Conservation (phyloP, 2,329 filamentous ascomycete genomes). For the Fusarium dlaminii region DNA sequence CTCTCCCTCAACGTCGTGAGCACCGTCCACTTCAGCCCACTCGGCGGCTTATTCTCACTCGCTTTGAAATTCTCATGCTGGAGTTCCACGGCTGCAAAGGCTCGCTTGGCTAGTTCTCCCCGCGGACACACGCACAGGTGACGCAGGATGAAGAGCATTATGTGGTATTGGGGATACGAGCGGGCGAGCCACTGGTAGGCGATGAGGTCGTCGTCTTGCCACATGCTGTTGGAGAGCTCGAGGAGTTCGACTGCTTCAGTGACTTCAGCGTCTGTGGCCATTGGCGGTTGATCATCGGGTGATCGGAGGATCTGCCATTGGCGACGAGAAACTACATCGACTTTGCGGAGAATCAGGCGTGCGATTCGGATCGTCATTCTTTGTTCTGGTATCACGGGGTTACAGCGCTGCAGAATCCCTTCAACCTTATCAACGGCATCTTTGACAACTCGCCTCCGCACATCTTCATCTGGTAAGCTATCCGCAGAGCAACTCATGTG, state of each 20-base stretch:
- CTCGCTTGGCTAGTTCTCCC: conserved; percentile 43
- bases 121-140: conserved; percentile 52
- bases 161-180: conserved; percentile 55
- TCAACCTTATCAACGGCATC: background rate
- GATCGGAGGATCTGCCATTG: conserved; percentile 44
- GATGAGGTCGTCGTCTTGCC: conserved; percentile 50
- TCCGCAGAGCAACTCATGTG: conserved; percentile 31
- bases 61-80: conserved; percentile 16
- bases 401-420: conserved; percentile 50
- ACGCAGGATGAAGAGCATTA: conserved; percentile 56
- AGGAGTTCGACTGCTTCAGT: conserved; percentile 47
- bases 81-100: conserved; percentile 43
- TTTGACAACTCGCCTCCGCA: conserved; percentile 52
- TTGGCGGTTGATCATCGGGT: conserved; percentile 25
- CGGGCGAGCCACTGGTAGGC: conserved; percentile 51
- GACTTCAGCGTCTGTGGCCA: conserved; percentile 47
- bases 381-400: conserved; percentile 61
- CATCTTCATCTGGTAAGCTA: conserved; percentile 37
- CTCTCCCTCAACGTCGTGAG: conserved; percentile 46
- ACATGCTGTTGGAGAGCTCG: conserved; percentile 43
- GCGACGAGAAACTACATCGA: conserved; percentile 62
- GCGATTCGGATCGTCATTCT: conserved; percentile 43
- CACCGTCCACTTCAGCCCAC: conserved; percentile 45
- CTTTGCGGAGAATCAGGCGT: conserved; percentile 46
- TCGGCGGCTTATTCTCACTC: background rate